These are phyloP conservation scores for Eucalyptus marginata DNA, from an alignment of 345 rosid species.

Conservation along the genomic window DNA sequence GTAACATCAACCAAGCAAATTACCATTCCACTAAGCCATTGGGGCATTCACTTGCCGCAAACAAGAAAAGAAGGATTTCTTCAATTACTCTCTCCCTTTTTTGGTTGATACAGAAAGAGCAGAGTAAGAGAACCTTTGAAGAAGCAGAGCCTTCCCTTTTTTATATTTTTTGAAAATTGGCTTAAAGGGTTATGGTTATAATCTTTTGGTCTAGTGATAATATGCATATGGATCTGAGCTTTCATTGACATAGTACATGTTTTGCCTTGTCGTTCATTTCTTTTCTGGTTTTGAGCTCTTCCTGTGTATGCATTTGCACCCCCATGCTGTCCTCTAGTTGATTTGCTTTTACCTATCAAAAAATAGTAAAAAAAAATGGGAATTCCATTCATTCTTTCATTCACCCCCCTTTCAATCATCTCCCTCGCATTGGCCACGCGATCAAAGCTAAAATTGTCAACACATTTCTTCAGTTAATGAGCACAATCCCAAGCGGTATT, in stretches of 20 bases:
- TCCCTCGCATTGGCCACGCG: not conserved
- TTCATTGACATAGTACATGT: not conserved
- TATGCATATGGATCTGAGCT: not conserved
- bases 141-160: not conserved
- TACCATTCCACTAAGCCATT: not conserved
- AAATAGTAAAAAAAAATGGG: not conserved
- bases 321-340: not conserved
- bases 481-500: not conserved
- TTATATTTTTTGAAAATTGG: not conserved
- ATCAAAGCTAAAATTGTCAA: not conserved
- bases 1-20: not conserved
- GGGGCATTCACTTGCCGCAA: no score
- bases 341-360: not conserved
- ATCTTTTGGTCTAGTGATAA: not conserved
- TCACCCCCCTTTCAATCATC: not conserved
- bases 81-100: not conserved
- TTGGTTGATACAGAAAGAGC: not conserved
- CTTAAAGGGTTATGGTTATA: not conserved
- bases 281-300: not conserved
- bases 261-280: not conserved
- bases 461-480: not conserved
- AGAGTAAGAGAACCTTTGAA: not conserved
- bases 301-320: not conserved
- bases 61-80: not conserved
- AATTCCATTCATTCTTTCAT: not conserved